A percentile compares a stretch with the other conserved stretches of the same genome.
These are phyloP conservation scores for Ceratobasidium sp. DNA, from an alignment of 1,284 basidiomycete genomes.

Conservation along the genomic window DNA sequence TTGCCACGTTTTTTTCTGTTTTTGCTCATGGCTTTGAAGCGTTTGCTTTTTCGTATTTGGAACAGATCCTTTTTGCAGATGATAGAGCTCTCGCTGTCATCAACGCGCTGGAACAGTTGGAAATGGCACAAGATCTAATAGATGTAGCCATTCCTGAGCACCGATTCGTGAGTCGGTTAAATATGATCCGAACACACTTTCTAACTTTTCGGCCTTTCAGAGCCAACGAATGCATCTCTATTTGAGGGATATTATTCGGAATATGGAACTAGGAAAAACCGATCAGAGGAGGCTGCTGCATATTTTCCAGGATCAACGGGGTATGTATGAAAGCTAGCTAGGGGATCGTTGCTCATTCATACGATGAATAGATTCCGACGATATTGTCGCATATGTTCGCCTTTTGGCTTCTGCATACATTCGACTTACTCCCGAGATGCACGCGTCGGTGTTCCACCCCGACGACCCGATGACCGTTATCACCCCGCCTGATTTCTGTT, in stretches of 20 bases:
- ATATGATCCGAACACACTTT: background rate
- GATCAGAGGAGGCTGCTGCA: background rate
- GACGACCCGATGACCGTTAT: slow-evolving; percentile 6
- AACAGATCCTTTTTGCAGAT: slow-evolving; percentile 18
- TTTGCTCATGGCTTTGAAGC: background rate
- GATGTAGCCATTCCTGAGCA: slow-evolving; percentile 1
- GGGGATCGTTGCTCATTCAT: background rate
- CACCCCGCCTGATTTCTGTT: slow-evolving; percentile 7
- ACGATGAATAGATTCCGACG: slow-evolving; percentile 4
- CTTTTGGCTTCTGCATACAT: slow-evolving; percentile 31
- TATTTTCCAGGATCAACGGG: slow-evolving; percentile 10
- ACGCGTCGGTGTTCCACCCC: slow-evolving; percentile 25
- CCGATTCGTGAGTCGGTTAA: slow-evolving; percentile 1
- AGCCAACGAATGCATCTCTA: slow-evolving; percentile 7
- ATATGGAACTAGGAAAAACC: slow-evolving; percentile 11
- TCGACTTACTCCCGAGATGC: slow-evolving; percentile 23
- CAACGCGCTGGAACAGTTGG: slow-evolving; percentile 21
- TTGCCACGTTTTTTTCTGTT: background rate
- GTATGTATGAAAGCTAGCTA: background rate
- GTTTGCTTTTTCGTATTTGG: slow-evolving; percentile 27
- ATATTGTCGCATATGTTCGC: slow-evolving; percentile 34
- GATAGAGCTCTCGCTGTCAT: slow-evolving; percentile 13
- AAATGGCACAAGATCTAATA: slow-evolving; percentile 18
- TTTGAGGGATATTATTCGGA: slow-evolving; percentile 14
- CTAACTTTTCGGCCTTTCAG: background rate